Evolutionary conservation across 176 grass and related monocot species (phyloP).

Genomic region (Raddia guianensis): DNA sequence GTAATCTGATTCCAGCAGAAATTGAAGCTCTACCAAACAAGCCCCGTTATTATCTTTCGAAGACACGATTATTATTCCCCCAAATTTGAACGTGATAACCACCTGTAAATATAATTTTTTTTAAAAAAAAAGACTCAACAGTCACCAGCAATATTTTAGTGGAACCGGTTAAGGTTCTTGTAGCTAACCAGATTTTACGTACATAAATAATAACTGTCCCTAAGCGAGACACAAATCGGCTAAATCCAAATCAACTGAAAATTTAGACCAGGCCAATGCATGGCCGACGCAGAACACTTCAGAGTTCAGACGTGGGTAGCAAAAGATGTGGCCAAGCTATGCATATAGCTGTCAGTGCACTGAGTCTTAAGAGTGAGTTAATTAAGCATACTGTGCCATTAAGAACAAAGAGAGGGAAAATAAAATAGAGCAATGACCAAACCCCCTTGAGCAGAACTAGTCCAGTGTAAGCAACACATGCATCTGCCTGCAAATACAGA

Average conservation of each 20-base stretch:
- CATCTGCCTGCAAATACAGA: slow-evolving; percentile 14
- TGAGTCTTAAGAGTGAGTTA: slow-evolving; percentile 14
- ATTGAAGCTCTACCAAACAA: too few relatives aligned
- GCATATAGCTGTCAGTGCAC: slow-evolving; percentile 7
- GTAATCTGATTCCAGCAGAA: too few relatives aligned
- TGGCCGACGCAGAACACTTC: slow-evolving; percentile 15
- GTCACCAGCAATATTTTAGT: too few relatives aligned
- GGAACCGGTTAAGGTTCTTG: neutral
- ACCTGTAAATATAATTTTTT: too few relatives aligned
- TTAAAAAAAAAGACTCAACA: too few relatives aligned
- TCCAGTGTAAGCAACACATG: slow-evolving; percentile 28
- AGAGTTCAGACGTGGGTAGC: neutral
- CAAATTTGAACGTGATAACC: too few relatives aligned
- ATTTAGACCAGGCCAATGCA: slow-evolving; percentile 21
- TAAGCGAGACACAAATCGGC: neutral
- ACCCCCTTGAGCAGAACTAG: slow-evolving; percentile 27
- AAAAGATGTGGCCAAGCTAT: neutral
- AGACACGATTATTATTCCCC: too few relatives aligned
- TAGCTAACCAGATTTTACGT: neutral
- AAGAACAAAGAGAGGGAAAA: neutral
- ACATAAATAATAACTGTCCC: too few relatives aligned
- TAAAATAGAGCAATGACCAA: slow-evolving; percentile 5
- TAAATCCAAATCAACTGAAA: neutral
- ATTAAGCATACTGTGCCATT: slow-evolving; percentile 7
- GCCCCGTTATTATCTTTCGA: too few relatives aligned